Evolutionary conservation across 805 yeast genomes (phyloP).

Genomic region (Candida pseudoglaebosa): DNA sequence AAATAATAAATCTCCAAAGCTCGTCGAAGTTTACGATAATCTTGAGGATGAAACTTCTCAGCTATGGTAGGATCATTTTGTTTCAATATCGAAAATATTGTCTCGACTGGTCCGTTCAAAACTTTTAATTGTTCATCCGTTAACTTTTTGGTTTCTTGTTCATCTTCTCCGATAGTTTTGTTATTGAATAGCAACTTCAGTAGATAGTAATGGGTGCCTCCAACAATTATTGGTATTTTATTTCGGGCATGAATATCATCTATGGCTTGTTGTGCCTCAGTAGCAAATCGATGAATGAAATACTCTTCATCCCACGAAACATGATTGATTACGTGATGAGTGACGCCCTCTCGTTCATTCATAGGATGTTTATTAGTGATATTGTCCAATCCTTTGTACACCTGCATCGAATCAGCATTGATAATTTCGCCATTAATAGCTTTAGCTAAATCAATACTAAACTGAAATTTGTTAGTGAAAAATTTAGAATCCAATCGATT

Average conservation of each 20-base stretch:
- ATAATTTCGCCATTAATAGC: constrained; percentile 81
- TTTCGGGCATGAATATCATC: constrained; percentile 62
- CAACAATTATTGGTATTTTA: constrained; percentile 83
- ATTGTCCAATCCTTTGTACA: constrained; percentile 66
- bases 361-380: constrained; percentile 93
- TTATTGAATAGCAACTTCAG: constrained; percentile 74
- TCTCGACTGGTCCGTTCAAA: constrained; percentile 53
- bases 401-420: constrained; percentile 97
- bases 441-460: constrained; percentile 74
- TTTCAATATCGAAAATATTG: constrained; percentile 45
- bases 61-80: constrained; percentile 69
- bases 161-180: constrained; percentile 48
- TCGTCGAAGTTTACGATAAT: constrained; percentile 69
- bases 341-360: constrained; percentile 65
- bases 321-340: constrained; percentile 88
- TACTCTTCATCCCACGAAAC: constrained; percentile 78
- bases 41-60: constrained; percentile 87
- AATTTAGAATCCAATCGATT: not conserved
- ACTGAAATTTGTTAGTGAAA: constrained; percentile 27
- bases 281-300: constrained; percentile 70
- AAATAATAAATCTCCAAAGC: constrained; percentile 75
- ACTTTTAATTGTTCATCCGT: constrained; percentile 30
- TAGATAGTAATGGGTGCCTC: constrained; percentile 93
- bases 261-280: constrained; percentile 63
- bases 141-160: constrained; percentile 23